Percentiles rank a stretch among this genome's conserved stretches.
These are phyloP conservation scores for Rhodofomes roseus DNA, from an alignment of 1,284 basidiomycete genomes.

Conservation along the genomic window DNA sequence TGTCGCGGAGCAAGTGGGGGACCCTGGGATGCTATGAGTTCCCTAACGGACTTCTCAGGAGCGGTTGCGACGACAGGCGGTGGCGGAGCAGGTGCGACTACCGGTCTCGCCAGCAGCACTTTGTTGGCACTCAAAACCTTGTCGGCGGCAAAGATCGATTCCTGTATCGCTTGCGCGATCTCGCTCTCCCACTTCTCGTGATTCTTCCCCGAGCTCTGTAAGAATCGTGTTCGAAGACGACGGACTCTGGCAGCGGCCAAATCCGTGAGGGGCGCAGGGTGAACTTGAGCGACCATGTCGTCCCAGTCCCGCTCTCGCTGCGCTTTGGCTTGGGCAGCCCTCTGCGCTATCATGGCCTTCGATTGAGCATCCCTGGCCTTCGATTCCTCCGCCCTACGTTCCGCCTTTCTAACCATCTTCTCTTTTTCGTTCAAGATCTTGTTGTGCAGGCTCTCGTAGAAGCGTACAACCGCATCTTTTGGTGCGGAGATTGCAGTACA, in stretches of 20 bases:
- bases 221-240: constrained; percentile 48
- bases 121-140: constrained; percentile 32
- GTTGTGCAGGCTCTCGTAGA: constrained; percentile 38
- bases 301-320: constrained; percentile 66
- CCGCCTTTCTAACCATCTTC: constrained; percentile 32
- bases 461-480: constrained; percentile 40
- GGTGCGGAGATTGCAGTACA: constrained; percentile 58
- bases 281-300: constrained; percentile 46
- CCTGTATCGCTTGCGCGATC: constrained; percentile 50
- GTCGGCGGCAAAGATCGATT: constrained; percentile 46
- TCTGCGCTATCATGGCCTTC: constrained; percentile 49
- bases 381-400: constrained; percentile 25
- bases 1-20: constrained; percentile 32
- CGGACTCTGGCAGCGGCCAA: constrained; percentile 48
- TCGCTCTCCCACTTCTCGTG: constrained; percentile 58
- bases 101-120: constrained; percentile 19
- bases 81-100: constrained; percentile 19
- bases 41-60: constrained; percentile 50
- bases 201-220: constrained; percentile 51
- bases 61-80: constrained; percentile 38
- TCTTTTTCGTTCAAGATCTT: constrained; percentile 41
- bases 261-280: constrained; percentile 48
- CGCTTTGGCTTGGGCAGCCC: constrained; percentile 46
- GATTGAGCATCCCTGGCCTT: constrained; percentile 35
- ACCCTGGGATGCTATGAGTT: constrained; percentile 55